Evolutionary conservation across 805 yeast species (phyloP), one percentile per base, ranked within the genome.

Genomic region (Yamadazyma insecticola): DNA sequence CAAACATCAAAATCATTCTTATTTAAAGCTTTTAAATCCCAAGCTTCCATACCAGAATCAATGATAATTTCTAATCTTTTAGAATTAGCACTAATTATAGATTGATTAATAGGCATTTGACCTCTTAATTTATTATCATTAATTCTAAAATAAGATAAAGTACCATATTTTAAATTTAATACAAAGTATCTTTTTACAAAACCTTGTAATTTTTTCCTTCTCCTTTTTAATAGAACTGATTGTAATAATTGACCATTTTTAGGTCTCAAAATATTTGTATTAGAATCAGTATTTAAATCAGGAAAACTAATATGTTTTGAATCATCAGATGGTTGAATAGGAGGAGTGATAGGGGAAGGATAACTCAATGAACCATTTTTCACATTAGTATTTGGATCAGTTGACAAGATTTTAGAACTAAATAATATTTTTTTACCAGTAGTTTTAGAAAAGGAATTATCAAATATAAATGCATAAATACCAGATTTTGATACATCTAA

Each of bases 41-140:
- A 90, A 7, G 84, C 78, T 53, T 90, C 97, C 77, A 90, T 79
- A 2, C 97, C 97, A 0, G 97, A 87, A 53, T 92, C 97, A 36
- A 92, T 72, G 27, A 81, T 78, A 25, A 92, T 78, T 47, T 84
- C 81, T 32, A 74, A 60, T 15, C 76, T 74, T 35, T 73, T 72
- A 16, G 75, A 67, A 45, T 81, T 81, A 0, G 95, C 95, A 35
- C 89, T 75, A 2, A 92, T 78, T n/a, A 83, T 83, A 3, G 95
- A 78, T 28, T 82, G 71, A 32, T 74, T 76, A 29, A 92, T 76
- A 22, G 90, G 94, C 86, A 92, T 87, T 48, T 86, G 88, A 35
- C 98, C 98, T 35, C 97, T 71, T 28, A 86, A 70, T 43, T 78
- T 78, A 45, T 78, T 74, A 24, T 86, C 77, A 28, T 78, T 76